Conservation (phyloP, 2,329 filamentous ascomycete genomes). For the Aspergillus melleus region DNA sequence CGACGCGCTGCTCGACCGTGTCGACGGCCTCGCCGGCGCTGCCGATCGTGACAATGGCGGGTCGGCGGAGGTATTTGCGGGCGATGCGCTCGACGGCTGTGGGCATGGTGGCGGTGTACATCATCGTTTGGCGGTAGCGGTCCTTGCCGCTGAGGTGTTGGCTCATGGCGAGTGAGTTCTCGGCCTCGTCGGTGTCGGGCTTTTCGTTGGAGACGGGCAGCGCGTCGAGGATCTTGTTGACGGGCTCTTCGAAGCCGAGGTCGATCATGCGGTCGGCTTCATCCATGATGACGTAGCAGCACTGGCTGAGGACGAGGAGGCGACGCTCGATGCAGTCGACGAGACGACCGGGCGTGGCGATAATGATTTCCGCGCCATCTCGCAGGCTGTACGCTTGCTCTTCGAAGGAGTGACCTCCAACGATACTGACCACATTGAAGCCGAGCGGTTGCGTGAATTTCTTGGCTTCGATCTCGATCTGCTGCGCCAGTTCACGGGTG, state of each 20-base stretch:
- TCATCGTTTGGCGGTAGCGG: conserved; percentile 96
- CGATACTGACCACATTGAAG: conserved; percentile 93
- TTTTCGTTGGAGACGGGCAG: conserved; percentile 92
- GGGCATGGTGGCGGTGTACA: conserved; percentile 99
- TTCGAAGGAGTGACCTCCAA: conserved; percentile 94
- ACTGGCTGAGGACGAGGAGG: conserved; percentile 88
- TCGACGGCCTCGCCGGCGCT: conserved; percentile 95
- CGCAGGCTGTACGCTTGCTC: conserved; percentile 88
- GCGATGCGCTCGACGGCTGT: conserved; percentile 89
- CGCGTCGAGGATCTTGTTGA: conserved; percentile 96
- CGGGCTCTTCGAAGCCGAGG: conserved; percentile 93
- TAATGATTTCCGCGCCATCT: conserved; percentile 94
- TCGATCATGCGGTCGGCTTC: conserved; percentile 99
- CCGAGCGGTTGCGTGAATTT: conserved; percentile 90
- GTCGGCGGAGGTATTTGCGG: conserved; percentile 91
- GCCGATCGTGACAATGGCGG: conserved; percentile 91
- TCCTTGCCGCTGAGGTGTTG: conserved; percentile 72
- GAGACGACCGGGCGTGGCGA: conserved; percentile 95
- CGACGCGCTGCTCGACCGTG: conserved; percentile 94
- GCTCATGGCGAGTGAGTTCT: conserved; percentile 82
- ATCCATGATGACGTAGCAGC: conserved; percentile 99
- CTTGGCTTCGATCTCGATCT: conserved; percentile 90
- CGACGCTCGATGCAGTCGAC: conserved; percentile 96
- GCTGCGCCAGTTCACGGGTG: conserved; percentile 94
- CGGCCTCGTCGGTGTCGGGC: conserved; percentile 88